These are phyloP conservation scores for Cladosporium halotolerans DNA, from an alignment of 2,329 filamentous ascomycete genomes.

Conservation along the genomic window DNA sequence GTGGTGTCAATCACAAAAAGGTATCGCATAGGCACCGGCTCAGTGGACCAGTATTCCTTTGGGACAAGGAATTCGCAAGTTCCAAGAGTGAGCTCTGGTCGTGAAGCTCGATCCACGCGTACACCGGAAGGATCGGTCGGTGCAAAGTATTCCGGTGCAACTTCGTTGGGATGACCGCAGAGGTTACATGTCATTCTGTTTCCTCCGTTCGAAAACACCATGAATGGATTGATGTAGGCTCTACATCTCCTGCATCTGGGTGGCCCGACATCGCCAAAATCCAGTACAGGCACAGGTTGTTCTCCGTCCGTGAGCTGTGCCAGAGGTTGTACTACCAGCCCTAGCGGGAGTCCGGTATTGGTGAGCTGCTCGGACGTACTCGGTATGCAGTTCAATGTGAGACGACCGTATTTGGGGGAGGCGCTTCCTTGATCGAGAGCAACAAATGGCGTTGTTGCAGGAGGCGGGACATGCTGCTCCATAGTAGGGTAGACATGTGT, in stretches of 20 bases:
- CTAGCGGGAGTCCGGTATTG: slow-evolving; percentile 77
- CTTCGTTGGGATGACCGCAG: slow-evolving; percentile 95
- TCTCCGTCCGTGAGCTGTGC: slow-evolving; percentile 79
- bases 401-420: slow-evolving; percentile 84
- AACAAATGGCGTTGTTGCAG: slow-evolving; percentile 80
- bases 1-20: slow-evolving; percentile 92
- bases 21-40: slow-evolving; percentile 80
- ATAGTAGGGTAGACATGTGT: slow-evolving; percentile 90
- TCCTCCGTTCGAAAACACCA: slow-evolving; percentile 90
- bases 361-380: slow-evolving; percentile 70
- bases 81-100: slow-evolving; percentile 82
- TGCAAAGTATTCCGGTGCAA: slow-evolving; percentile 84
- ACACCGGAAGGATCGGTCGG: slow-evolving; percentile 82
- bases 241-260: slow-evolving; percentile 88
- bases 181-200: slow-evolving; percentile 98
- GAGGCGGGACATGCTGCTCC: slow-evolving; percentile 85
- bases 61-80: slow-evolving; percentile 96
- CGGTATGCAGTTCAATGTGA: slow-evolving; percentile 92
- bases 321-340: slow-evolving; percentile 81
- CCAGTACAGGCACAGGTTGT: slow-evolving; percentile 78
- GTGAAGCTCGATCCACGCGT: slow-evolving; percentile 78
- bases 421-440: slow-evolving; percentile 96
- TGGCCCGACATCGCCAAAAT: slow-evolving; percentile 87
- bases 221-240: slow-evolving; percentile 97
- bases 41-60: slow-evolving; percentile 97